A percentile compares a stretch with the other conserved stretches of the same genome.
Conservation (phyloP, 768 basidiomycete species). For the Boletus bicolor region DNA sequence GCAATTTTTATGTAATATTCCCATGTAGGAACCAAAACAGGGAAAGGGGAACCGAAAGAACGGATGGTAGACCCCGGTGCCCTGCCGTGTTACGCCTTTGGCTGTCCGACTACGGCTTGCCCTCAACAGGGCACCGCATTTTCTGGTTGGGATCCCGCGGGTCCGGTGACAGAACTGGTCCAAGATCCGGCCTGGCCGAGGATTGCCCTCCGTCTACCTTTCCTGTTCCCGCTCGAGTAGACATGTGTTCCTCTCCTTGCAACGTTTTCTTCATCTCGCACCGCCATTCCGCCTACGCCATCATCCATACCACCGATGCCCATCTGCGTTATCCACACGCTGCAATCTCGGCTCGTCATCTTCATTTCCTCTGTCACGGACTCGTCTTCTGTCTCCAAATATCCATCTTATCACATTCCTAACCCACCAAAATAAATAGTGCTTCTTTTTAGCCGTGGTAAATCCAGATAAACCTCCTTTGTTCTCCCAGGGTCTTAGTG, state of each 20-base stretch:
- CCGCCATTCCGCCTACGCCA: conserved; percentile 26
- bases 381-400: conserved; percentile 17
- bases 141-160: conserved; percentile 22
- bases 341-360: conserved; percentile 25
- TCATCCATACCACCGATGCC: conserved; percentile 17
- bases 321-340: conserved; percentile 20
- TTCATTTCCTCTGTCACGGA: conserved; percentile 20
- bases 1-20: conserved; percentile 30
- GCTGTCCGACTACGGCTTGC: conserved; percentile 17
- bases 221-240: neutral
- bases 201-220: conserved; percentile 15
- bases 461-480: conserved; percentile 1
- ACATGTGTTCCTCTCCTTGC: conserved; percentile 22
- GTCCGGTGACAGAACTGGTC: conserved; percentile 13
- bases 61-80: conserved; percentile 26
- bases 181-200: conserved; percentile 31
- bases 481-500: conserved; percentile 26
- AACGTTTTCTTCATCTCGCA: conserved; percentile 36
- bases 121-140: conserved; percentile 19
- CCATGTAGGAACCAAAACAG: conserved; percentile 12
- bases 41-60: conserved; percentile 6
- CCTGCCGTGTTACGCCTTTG: conserved; percentile 21
- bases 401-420: conserved; percentile 17
- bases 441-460: conserved; percentile 1
- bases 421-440: neutral